Evolutionary conservation across 768 basidiomycete genomes (phyloP), one percentile per base, ranked within the genome.

Genomic region (Termitomyces sp.): DNA sequence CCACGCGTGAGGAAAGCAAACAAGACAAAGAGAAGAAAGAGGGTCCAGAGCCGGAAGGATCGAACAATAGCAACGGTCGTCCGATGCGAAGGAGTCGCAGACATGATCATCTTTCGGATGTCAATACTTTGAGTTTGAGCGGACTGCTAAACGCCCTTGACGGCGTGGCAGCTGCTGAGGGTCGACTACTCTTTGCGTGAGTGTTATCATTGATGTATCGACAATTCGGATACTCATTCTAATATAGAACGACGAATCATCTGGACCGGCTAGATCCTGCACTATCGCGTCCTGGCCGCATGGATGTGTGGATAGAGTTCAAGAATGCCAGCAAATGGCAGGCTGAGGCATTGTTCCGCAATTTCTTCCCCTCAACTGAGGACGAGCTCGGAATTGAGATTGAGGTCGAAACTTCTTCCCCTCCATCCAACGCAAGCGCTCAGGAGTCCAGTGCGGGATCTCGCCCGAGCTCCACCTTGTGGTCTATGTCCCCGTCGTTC

Each of bases 261-360:
- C 76, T 94, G n/a, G 91, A 94, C 64, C 83, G 88, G 34, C 81
- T 96, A 1, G 94, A 96, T 64, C 90, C 92, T 4, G 94, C 94
- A 0, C 82, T 96, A 12, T 90, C 87, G n/a, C 87, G 94, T 53
- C 92, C 94, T 5, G 94, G 94, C 18, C 87, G 90, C 29, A 90
- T 92, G 88, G 94, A 95, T 65, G 90, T 96, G 8, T 92, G 90
- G 86, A 81, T 95, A 46, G 90, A 93, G 69, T 95, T 95, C 77
- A 89, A 86, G 76, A 86, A 90, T 60, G 88, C 93, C 34, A 87
- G 84, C 59, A 86, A 86, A 62, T 87, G 86, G 82, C 92, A 94
- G 67, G 90, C 90, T 0, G 89, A 93, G 70, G 84, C 84, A 22
- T 78, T 94, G 42, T 94, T 92, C 83, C 82, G 87, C 59, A 93